Percentiles rank a stretch among this genome's conserved stretches.
Conservation (phyloP, 2,329 filamentous ascomycete genomes). For the Aspergillus vadensis region DNA sequence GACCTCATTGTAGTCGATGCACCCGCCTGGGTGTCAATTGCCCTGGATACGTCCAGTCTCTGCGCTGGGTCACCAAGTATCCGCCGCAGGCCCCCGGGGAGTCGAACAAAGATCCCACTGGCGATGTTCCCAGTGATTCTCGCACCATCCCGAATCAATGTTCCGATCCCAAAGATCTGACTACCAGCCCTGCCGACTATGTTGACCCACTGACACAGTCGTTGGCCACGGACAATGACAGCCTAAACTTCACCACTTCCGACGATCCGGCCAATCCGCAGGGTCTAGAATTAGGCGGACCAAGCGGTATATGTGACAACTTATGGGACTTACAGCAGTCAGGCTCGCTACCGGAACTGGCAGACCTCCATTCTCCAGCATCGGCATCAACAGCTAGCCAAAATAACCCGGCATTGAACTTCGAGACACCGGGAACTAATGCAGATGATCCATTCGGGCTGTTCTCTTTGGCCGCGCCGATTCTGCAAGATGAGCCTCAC, state of each 20-base stretch:
- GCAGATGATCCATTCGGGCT: constrained; percentile 27
- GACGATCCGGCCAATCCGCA: constrained; percentile 1
- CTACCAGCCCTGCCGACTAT: constrained; percentile 6
- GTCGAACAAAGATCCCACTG: constrained; percentile 12
- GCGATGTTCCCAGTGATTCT: constrained; percentile 11
- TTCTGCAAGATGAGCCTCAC: constrained; percentile 19
- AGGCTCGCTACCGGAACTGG: constrained; percentile 35
- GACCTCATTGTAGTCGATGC: constrained; percentile 42
- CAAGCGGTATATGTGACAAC: constrained; percentile 29
- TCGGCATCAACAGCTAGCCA: constrained; percentile 19
- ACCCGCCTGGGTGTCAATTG: constrained; percentile 41
- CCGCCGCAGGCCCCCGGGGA: constrained; percentile 17
- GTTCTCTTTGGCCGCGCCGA: constrained; percentile 29
- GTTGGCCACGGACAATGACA: constrained; percentile 11
- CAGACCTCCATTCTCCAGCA: constrained; percentile 31
- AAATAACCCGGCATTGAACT: constrained; percentile 21
- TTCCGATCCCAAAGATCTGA: background rate
- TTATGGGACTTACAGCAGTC: constrained; percentile 35
- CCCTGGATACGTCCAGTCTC: constrained; percentile 41
- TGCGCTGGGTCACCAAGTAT: constrained; percentile 43
- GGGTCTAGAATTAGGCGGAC: constrained; percentile 20
- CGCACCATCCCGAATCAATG: constrained; percentile 2
- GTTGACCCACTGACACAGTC: constrained; percentile 13
- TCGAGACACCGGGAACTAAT: constrained; percentile 23
- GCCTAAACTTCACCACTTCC: constrained; percentile 8